A percentile compares a stretch with the other conserved stretches of the same genome.
Evolutionary conservation across 805 yeast genomes (phyloP).

Genomic region (Saccharomycopsis synnaedendra): DNA sequence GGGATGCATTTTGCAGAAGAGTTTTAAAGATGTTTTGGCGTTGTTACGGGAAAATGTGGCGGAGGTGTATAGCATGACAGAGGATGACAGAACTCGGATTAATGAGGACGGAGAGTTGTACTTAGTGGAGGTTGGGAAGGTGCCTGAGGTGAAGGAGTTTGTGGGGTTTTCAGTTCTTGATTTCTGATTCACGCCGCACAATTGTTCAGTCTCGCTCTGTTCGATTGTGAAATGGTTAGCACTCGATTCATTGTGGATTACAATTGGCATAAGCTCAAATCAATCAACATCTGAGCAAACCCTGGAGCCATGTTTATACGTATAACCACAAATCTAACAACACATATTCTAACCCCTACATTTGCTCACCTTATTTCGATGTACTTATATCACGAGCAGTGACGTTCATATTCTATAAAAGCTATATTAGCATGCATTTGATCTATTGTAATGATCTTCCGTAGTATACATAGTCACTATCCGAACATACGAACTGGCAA

Average conservation of each 20-base stretch:
- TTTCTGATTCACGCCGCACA: slow-evolving; percentile 25
- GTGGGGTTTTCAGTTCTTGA: slow-evolving; percentile 48
- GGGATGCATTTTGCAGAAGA: slow-evolving; percentile 70
- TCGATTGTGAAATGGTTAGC: neutral
- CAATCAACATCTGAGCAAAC: too few species aligned
- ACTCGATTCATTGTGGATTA: neutral
- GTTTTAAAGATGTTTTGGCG: slow-evolving; percentile 43
- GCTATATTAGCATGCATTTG: too few species aligned
- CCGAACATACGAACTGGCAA: too few species aligned
- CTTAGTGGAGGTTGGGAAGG: slow-evolving; percentile 62
- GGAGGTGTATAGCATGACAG: slow-evolving; percentile 76
- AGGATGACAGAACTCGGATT: slow-evolving; percentile 76
- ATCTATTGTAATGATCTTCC: too few species aligned
- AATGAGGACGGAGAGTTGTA: slow-evolving; percentile 85
- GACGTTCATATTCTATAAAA: too few species aligned
- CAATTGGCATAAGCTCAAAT: too few species aligned
- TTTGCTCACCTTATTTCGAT: too few species aligned
- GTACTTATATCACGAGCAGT: too few species aligned
- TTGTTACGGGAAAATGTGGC: slow-evolving; percentile 47
- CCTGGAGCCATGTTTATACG: too few species aligned
- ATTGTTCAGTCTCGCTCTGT: neutral
- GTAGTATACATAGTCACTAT: too few species aligned
- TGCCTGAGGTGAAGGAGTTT: slow-evolving; percentile 55
- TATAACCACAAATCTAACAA: too few species aligned
- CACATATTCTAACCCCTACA: too few species aligned